phyloP scores from a whole-genome alignment of 768 basidiomycete genomes.

The Leccinum longicurvipes region DNA sequence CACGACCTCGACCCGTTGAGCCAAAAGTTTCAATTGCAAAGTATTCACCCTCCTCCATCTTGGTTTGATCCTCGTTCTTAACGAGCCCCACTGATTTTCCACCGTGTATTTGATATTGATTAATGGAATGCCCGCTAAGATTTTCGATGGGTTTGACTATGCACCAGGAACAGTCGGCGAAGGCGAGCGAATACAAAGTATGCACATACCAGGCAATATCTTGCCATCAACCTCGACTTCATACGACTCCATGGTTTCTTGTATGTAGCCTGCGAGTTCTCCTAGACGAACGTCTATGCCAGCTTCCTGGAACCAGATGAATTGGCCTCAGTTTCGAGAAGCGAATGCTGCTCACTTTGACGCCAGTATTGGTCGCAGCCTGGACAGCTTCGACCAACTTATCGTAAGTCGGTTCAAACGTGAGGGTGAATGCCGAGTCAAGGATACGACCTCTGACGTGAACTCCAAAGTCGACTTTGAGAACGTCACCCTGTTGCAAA shows the following conservation, averaged over 20 bases:
- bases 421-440: constrained; percentile 95
- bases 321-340: constrained; percentile 5
- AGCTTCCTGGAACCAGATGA: constrained; percentile 60
- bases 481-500: constrained; percentile 75
- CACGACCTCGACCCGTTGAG: constrained; percentile 87
- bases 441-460: constrained; percentile 94
- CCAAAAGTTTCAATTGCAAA: constrained; percentile 99
- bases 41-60: constrained; percentile 99
- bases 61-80: constrained; percentile 84
- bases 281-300: constrained; percentile 95
- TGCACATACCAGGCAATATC: constrained; percentile 62
- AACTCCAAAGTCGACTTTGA: constrained; percentile 97
- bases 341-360: constrained; percentile 53
- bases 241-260: constrained; percentile 99
- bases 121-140: constrained; percentile 92
- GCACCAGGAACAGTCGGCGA: neutral
- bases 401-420: constrained; percentile 87
- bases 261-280: constrained; percentile 87
- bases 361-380: constrained; percentile 91
- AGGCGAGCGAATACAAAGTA: neutral
- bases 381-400: constrained; percentile 86
- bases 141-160: constrained; percentile 92
- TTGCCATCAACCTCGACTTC: constrained; percentile 93
- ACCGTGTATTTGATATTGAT: constrained; percentile 88
- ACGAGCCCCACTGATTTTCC: constrained; percentile 91